A percentile compares a stretch with the other conserved stretches of the same genome.
Conservation (phyloP, 192 early-diverging fungal genomes). For the Cladochytrium replicatum region DNA sequence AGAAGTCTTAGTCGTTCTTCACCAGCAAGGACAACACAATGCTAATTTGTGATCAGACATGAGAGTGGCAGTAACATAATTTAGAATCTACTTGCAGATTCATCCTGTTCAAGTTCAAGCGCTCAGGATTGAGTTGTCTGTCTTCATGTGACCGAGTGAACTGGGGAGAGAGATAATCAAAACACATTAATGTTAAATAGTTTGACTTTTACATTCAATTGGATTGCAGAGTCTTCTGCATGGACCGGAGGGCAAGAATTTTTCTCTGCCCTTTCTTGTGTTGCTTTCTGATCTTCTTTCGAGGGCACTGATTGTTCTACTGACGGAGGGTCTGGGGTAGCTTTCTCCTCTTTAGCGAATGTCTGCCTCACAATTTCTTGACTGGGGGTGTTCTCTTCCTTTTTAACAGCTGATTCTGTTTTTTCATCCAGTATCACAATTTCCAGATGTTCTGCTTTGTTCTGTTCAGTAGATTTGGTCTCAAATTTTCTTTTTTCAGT, state of each 20-base stretch:
- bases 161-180: background rate
- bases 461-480: too few species aligned
- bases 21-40: slow-evolving; percentile 18
- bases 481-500: too few species aligned
- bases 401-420: too few species aligned
- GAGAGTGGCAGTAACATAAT: background rate
- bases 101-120: slow-evolving; percentile 25
- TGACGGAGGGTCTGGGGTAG: too few species aligned
- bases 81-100: slow-evolving; percentile 16
- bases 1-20: slow-evolving; percentile 34
- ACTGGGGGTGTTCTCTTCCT: too few species aligned
- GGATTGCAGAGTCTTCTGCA: background rate
- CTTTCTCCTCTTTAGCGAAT: too few species aligned
- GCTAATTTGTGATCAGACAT: background rate
- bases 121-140: slow-evolving; percentile 11
- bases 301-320: slow-evolving; percentile 3
- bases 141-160: slow-evolving; percentile 1
- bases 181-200: slow-evolving; percentile 4
- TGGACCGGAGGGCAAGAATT: background rate
- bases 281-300: background rate
- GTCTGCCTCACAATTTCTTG: too few species aligned
- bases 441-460: too few species aligned
- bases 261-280: background rate
- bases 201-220: background rate
- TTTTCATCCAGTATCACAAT: too few species aligned